Percentiles rank a stretch among this genome's conserved stretches.
Conservation (phyloP, 306 rosid genomes). For the Trichosanthes cucumerina region DNA sequence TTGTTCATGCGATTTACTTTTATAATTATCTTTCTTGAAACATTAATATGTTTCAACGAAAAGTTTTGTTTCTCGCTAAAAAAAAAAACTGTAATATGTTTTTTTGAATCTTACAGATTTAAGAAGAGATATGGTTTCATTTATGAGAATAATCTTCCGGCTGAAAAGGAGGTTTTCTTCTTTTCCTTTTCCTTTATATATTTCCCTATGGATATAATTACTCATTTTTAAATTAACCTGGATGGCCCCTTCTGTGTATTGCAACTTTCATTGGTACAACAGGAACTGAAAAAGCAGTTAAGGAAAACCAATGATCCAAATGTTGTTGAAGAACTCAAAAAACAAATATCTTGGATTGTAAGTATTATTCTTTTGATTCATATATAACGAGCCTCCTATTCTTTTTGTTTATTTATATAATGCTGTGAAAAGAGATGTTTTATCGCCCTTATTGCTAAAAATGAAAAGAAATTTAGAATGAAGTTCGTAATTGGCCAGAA, state of each 20-base stretch:
- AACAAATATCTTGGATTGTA: constrained; percentile 52
- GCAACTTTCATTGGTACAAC: not conserved
- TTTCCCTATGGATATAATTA: not conserved
- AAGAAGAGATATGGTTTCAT: constrained; percentile 63
- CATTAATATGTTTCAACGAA: not conserved
- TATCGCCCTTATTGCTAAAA: not conserved
- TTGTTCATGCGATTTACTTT: not conserved
- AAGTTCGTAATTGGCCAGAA: not conserved
- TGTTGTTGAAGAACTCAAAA: constrained; percentile 37
- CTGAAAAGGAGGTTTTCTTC: constrained; percentile 21
- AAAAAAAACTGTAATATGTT: not conserved
- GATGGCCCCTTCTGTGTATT: constrained; percentile 12
- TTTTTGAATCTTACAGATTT: constrained; percentile 42
- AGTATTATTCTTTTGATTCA: constrained; percentile 16
- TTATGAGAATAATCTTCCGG: constrained; percentile 25
- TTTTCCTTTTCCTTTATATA: not conserved
- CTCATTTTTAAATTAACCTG: not conserved
- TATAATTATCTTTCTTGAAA: not conserved
- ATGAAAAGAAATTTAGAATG: not conserved
- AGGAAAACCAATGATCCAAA: constrained; percentile 38
- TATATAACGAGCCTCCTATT: not conserved
- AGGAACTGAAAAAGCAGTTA: constrained; percentile 48
- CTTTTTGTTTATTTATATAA: not conserved
- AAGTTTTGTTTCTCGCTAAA: no score
- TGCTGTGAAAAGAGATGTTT: not conserved